Evolutionary conservation across 345 rosid species (phyloP), one percentile per base, ranked within the genome.

Genomic region (Heritiera fomes): DNA sequence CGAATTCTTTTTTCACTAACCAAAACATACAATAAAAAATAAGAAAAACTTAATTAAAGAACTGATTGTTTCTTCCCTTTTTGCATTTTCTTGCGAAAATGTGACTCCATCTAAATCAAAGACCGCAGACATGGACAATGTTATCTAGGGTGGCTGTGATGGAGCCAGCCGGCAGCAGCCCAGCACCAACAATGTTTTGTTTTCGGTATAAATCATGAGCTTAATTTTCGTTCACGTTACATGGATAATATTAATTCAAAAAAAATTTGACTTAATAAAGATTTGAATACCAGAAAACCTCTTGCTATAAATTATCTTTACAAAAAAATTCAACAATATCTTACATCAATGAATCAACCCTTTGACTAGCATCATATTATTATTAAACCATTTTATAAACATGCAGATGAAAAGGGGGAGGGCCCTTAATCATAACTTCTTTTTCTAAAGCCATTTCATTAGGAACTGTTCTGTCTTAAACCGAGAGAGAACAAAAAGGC

Each of bases 381-480:
- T 17, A 8, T 4, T 20, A 67, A 67, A 43, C 7, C 30, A 10
- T 43, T 41, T 66, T 41, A n/a, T n/a, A 67, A 17, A n/a, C 3
- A n/a, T 4, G 30, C 50, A 18, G 47, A 41, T 3, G 3, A 45
- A n/a, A 67, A 67, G 52, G 1, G n/a, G 1, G 15, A n/a, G 52
- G 52, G 32, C 40, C 73, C 56, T 14, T 47, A 34, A 56, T 56
- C 64, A 53, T 73, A 15, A 7, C 63, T 43, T 11, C 14, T 55
- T 40, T 55, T 59, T 74, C 20, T 38, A 61, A 74, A 74, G 66
- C 55, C 52, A 43, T 10, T 40, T 23, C n/a, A 59, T 74, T 40
- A 74, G 66, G 30, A 74, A 40, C 52, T 56, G 65, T 40, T 74
- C 32, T 74, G 67, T 74, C 53, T 74, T 43, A 41, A 74, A 59